Percentiles rank a stretch among this genome's conserved stretches.
Conservation (phyloP, 306 rosid genomes). For the Spatholobus suberectus region DNA sequence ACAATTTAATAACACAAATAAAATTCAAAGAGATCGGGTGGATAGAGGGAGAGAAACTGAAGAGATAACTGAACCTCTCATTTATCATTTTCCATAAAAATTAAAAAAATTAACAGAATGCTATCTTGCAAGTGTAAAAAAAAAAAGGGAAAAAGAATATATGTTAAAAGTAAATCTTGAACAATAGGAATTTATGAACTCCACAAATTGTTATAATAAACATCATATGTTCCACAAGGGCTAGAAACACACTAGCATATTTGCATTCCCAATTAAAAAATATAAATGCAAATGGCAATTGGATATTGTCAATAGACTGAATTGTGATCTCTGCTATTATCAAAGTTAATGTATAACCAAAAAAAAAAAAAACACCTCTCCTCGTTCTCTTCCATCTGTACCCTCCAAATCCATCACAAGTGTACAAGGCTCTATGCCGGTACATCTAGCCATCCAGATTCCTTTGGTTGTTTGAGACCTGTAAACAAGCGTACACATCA, state of each 20-base stretch:
- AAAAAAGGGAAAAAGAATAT: not conserved
- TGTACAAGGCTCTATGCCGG: constrained; percentile 93
- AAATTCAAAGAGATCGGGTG: not conserved
- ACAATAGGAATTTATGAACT: constrained; percentile 1
- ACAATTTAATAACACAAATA: not conserved
- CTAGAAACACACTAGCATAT: constrained; percentile 16
- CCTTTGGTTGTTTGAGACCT: constrained; percentile 99
- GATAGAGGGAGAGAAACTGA: not conserved
- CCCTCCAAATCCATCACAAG: constrained; percentile 99
- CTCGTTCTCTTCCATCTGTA: constrained; percentile 99
- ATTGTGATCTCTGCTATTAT: constrained; percentile 5
- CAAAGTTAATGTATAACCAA: constrained; percentile 22
- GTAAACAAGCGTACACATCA: constrained; percentile 47
- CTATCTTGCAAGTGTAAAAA: not conserved
- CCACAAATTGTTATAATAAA: not conserved
- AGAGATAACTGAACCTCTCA: not conserved
- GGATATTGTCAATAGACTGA: constrained; percentile 20
- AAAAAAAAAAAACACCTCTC: constrained; percentile 72
- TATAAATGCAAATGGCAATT: constrained; percentile 10
- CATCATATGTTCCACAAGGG: not conserved
- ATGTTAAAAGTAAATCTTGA: constrained; percentile 12
- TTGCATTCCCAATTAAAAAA: not conserved
- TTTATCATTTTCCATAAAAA: not conserved
- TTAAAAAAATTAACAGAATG: not conserved
- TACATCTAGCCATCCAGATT: constrained; percentile 93